phyloP scores from a whole-genome alignment of 2,329 filamentous ascomycete species.

The Sarocladiaceae sp. region DNA sequence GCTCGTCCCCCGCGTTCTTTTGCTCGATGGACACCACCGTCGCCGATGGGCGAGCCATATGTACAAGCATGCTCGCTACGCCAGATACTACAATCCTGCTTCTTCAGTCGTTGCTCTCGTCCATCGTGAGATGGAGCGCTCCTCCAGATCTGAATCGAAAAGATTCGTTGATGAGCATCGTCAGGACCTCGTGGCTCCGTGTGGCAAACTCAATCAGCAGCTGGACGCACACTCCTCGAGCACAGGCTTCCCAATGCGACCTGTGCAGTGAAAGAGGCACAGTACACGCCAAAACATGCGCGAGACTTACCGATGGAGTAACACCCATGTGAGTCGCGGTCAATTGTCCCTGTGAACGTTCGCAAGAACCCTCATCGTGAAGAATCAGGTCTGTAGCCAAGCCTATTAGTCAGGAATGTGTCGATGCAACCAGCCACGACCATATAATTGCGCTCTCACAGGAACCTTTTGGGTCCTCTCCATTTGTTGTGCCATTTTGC shows the following conservation, averaged over 20 bases:
- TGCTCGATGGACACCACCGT: constrained; percentile 9
- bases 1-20: constrained; percentile 2
- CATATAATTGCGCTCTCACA: neutral
- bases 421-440: neutral
- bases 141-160: neutral
- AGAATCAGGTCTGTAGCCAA: no score
- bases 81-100: neutral
- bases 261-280: no score
- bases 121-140: neutral
- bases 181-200: neutral
- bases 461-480: neutral
- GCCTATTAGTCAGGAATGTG: neutral
- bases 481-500: neutral
- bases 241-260: neutral
- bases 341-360: no score
- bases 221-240: neutral
- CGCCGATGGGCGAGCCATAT: neutral
- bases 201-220: neutral
- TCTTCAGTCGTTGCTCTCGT: neutral
- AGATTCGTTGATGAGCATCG: neutral
- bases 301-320: no score
- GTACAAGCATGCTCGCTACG: neutral
- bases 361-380: no score
- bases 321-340: no score
- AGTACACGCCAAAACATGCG: no score